A percentile compares a stretch with the other conserved stretches of the same genome.
These are phyloP conservation scores for Ceratocystis ficicola DNA, from an alignment of 2,329 filamentous ascomycete genomes.

Conservation along the genomic window DNA sequence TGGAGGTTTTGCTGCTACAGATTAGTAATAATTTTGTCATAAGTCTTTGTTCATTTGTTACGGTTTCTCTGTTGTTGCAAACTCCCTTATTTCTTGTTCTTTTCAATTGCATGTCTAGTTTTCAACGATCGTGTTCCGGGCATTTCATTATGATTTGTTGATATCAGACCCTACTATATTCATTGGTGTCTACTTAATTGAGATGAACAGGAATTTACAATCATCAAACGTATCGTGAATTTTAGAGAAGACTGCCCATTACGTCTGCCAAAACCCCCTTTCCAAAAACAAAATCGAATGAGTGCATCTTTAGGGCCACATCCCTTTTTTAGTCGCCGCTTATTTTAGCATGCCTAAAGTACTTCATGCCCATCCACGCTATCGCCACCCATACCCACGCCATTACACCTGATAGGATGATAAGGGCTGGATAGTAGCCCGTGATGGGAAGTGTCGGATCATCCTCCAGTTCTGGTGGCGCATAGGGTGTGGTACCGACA, in stretches of 20 bases:
- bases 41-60: background rate
- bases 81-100: background rate
- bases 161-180: background rate
- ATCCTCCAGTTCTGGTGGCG: constrained; percentile 87
- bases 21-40: background rate
- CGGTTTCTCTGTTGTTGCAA: background rate
- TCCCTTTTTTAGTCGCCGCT: constrained; percentile 39
- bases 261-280: background rate
- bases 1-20: background rate
- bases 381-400: constrained; percentile 98
- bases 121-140: background rate
- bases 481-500: constrained; percentile 89
- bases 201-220: background rate
- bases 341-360: constrained; percentile 95
- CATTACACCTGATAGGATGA: constrained; percentile 90
- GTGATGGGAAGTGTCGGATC: constrained; percentile 90
- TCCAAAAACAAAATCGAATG: background rate
- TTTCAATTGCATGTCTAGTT: background rate
- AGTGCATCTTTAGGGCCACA: background rate
- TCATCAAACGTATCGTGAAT: background rate
- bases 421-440: constrained; percentile 89
- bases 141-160: no score
- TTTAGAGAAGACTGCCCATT: background rate
- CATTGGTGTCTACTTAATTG: background rate
- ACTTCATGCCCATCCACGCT: constrained; percentile 99